These are phyloP conservation scores for Spencermartinsiella europaea DNA, from an alignment of 805 yeast genomes.

Conservation along the genomic window DNA sequence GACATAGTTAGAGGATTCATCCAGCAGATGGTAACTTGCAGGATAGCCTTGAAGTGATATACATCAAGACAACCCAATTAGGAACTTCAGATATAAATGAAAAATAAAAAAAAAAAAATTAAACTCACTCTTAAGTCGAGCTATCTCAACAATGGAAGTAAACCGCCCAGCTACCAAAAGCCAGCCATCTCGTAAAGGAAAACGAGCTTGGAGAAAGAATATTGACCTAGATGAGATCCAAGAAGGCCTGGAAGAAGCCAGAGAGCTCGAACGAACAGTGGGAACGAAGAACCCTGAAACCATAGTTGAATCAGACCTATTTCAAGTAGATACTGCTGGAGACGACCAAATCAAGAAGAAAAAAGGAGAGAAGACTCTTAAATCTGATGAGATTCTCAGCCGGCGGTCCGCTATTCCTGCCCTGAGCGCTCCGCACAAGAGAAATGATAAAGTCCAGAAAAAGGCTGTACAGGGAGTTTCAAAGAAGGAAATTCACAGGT, in stretches of 20 bases:
- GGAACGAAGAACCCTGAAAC: slow-evolving; percentile 20
- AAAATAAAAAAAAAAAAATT: too few species aligned
- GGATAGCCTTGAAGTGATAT: too few species aligned
- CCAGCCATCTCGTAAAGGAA: slow-evolving; percentile 87
- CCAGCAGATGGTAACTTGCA: too few species aligned
- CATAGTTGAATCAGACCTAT: slow-evolving; percentile 41
- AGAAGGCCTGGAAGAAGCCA: slow-evolving; percentile 57
- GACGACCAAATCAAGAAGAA: slow-evolving; percentile 42
- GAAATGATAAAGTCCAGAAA: slow-evolving; percentile 25
- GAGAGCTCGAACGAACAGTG: slow-evolving; percentile 48
- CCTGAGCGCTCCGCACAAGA: slow-evolving; percentile 38
- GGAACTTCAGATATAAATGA: not conserved
- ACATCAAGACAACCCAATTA: not conserved
- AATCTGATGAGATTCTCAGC: slow-evolving; percentile 66
- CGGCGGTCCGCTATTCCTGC: slow-evolving; percentile 76
- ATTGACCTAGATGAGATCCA: slow-evolving; percentile 81
- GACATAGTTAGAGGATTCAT: too few species aligned
- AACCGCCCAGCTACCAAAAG: slow-evolving; percentile 53
- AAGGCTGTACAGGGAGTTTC: slow-evolving; percentile 56
- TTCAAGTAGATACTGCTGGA: slow-evolving; percentile 64
- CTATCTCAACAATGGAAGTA: slow-evolving; percentile 33
- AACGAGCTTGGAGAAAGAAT: slow-evolving; percentile 88
- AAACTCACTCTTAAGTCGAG: not conserved
- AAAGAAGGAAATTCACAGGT: slow-evolving; percentile 54
- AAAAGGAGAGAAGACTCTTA: slow-evolving; percentile 41